Evolutionary conservation across 768 basidiomycete genomes (phyloP).

Genomic region (Chalciporus chontae): DNA sequence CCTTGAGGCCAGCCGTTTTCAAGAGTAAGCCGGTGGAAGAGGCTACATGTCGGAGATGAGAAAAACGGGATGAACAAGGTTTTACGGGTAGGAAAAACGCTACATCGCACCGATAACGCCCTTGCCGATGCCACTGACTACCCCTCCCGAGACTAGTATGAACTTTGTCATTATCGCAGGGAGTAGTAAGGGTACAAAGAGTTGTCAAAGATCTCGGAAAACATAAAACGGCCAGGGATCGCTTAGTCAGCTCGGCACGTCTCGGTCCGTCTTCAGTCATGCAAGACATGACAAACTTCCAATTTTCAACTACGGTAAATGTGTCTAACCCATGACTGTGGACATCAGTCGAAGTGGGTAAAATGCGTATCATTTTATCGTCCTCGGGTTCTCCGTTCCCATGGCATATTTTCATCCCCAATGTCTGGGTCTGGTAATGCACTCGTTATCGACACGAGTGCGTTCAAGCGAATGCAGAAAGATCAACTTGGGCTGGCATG

Average conservation of each 20-base stretch:
- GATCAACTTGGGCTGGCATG: slow-evolving; percentile 55
- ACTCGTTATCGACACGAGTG: no score
- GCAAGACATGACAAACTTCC: no score
- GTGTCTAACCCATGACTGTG: no score
- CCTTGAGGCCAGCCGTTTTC: slow-evolving; percentile 93
- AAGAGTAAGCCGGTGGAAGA: slow-evolving; percentile 94
- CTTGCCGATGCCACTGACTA: slow-evolving; percentile 98
- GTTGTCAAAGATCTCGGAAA: background rate
- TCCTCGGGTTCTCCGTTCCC: background rate
- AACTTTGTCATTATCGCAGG: slow-evolving; percentile 78
- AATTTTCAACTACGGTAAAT: no score
- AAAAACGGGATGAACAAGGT: slow-evolving; percentile 23
- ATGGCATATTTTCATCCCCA: no score
- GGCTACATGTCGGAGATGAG: slow-evolving; percentile 46
- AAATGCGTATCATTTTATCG: background rate
- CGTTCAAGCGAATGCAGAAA: slow-evolving; percentile 17
- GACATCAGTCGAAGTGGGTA: no score
- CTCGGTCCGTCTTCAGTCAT: no score
- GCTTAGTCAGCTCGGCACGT: slow-evolving; percentile 11
- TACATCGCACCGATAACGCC: slow-evolving; percentile 86
- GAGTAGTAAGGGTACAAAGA: slow-evolving; percentile 5
- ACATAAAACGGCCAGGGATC: slow-evolving; percentile 1
- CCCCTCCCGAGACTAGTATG: slow-evolving; percentile 94
- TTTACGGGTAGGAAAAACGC: slow-evolving; percentile 11
- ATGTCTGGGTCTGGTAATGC: no score